Percentiles rank a stretch among this genome's conserved stretches.
Conservation (phyloP, 257 asterid genomes). For the Penstemon barbatus region DNA sequence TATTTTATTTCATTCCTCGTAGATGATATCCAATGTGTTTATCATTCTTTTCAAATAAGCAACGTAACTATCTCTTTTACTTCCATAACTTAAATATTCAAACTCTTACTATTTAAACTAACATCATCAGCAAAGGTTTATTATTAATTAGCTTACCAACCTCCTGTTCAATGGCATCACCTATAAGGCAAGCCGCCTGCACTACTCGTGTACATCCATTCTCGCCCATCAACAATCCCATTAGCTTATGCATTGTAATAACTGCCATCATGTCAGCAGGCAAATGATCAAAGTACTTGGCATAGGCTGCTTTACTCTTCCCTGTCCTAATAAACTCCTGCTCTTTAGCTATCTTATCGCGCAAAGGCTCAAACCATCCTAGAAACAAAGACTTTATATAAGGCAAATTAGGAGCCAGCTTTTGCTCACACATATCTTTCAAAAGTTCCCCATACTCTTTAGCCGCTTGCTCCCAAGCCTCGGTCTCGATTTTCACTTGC, state of each 20-base stretch:
- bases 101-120: background rate
- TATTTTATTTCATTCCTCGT: background rate
- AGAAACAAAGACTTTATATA: conserved; percentile 77
- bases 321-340: conserved; percentile 66
- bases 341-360: conserved; percentile 64
- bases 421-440: conserved; percentile 82
- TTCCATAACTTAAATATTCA: conserved; percentile 6
- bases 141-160: conserved; percentile 39
- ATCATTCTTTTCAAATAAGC: conserved; percentile 13
- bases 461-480: conserved; percentile 86
- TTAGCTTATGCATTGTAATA: conserved; percentile 85
- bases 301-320: conserved; percentile 52
- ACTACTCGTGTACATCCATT: conserved; percentile 71
- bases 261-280: conserved; percentile 95
- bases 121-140: background rate
- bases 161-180: conserved; percentile 93
- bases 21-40: conserved; percentile 5
- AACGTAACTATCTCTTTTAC: conserved; percentile 21
- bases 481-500: conserved; percentile 78
- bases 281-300: conserved; percentile 59
- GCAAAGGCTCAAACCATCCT: conserved; percentile 94
- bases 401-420: conserved; percentile 90
- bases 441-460: conserved; percentile 77
- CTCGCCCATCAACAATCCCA: conserved; percentile 76
- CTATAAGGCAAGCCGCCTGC: conserved; percentile 69